Conservation (phyloP, 108 stramenopile species). For the Fragilariopsis cylindrus region DNA sequence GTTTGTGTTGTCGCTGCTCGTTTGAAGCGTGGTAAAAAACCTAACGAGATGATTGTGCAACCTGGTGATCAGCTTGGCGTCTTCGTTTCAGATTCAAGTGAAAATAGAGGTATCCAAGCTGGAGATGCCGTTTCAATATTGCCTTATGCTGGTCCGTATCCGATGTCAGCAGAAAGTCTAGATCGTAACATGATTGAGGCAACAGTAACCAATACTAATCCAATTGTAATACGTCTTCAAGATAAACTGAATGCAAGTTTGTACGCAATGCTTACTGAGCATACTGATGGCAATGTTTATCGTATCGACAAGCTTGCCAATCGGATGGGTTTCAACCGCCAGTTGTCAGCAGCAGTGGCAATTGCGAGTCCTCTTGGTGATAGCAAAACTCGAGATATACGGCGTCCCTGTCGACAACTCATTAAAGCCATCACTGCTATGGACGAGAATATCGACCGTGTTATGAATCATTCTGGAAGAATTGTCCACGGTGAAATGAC, state of each 20-base stretch:
- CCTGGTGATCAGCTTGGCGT: constrained; percentile 89
- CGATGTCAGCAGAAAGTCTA: constrained; percentile 88
- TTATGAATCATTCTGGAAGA: constrained; percentile 49
- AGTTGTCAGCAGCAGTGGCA: constrained; percentile 77
- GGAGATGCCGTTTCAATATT: constrained; percentile 90
- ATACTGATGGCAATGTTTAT: constrained; percentile 81
- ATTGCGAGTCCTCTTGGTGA: constrained; percentile 65
- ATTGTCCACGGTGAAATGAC: constrained; percentile 54
- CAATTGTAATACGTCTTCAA: constrained; percentile 83
- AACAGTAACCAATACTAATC: constrained; percentile 78
- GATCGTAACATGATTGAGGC: constrained; percentile 94
- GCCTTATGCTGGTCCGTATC: constrained; percentile 91
- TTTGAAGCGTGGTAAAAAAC: constrained; percentile 80
- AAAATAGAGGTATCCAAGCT: constrained; percentile 88
- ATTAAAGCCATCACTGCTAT: constrained; percentile 91
- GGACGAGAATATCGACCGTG: constrained; percentile 89
- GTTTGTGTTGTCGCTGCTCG: constrained; percentile 88
- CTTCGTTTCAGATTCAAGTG: constrained; percentile 86
- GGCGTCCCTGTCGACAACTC: constrained; percentile 75
- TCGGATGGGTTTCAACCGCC: constrained; percentile 92
- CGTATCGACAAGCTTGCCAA: constrained; percentile 93
- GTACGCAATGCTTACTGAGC: constrained; percentile 74
- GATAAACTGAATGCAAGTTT: constrained; percentile 82
- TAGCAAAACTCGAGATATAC: constrained; percentile 41
- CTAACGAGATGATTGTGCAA: constrained; percentile 77